Base-by-base conservation (phyloP, 129 eudicot genomes). In the Dittrichia graveolens region DNA sequence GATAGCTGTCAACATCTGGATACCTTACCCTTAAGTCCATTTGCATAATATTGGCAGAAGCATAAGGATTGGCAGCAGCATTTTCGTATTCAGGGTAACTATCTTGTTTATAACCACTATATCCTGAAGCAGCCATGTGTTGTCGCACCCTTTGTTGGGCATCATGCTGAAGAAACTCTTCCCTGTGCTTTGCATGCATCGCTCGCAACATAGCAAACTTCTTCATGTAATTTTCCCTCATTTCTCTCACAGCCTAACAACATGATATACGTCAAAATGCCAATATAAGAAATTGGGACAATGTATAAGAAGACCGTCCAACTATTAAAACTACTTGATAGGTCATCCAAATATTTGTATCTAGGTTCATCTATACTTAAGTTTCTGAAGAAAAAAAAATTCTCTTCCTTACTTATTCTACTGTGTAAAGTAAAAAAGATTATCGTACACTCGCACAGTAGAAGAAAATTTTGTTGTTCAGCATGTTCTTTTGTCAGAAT, bases 171-270 rank as follows among this genome's bases (percentile, higher is more conserved):
- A 90, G 88, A 78, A 90, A 87, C 68, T 87, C 94, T 44, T 87
- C 96, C 96, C 96, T 87, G 72, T 83, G 89, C 59, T 81, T 87
- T 19, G 87, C 83, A 78, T 90, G 96, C 58, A 83, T 61, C 38
- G 54, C 94, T 77, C 86, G 81, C 49, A 80, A 63, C 37, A 57
- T 66, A 67, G 75, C 79, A 50, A 87, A 71, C 52, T 75, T 90
- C 78, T 81, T 83, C 83, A 81, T 83, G 80, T 80, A 67, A 79
- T 70, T 72, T 76, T 90, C 96, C 71, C 84, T 76, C 61, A 85
- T 83, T 67, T 85, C 94, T 45, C 84, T 83, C 44, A 82, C 50
- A 57, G 80, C 90, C 96, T 90, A 44, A 47, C 56, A 75, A 59
- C 49, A 19, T 8, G 5, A 4, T n/a, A 52, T 52, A 52, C 15